A percentile compares a stretch with the other conserved stretches of the same genome.
These are phyloP conservation scores for Tympanopsis confertula DNA, from an alignment of 2,329 filamentous ascomycete genomes.

Conservation along the genomic window DNA sequence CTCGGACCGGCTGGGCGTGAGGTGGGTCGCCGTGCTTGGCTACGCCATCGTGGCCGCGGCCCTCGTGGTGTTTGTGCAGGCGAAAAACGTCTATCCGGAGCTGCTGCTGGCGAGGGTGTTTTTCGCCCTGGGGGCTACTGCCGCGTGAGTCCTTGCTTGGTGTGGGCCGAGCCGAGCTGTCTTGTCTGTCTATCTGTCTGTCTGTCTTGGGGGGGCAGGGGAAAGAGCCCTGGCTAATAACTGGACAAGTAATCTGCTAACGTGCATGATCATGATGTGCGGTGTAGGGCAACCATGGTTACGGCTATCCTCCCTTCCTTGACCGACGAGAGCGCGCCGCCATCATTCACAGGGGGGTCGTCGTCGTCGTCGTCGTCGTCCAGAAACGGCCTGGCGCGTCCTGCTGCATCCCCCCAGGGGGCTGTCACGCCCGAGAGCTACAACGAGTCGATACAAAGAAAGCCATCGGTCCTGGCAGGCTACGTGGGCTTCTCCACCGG, in stretches of 20 bases:
- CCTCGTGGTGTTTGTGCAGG: slow-evolving; percentile 73
- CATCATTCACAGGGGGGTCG: slow-evolving; percentile 9
- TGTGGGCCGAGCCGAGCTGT: slow-evolving; percentile 1
- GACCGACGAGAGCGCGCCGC: slow-evolving; percentile 34
- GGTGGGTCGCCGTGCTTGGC: slow-evolving; percentile 62
- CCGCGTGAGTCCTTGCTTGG: slow-evolving; percentile 41
- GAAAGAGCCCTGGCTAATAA: slow-evolving; percentile 2
- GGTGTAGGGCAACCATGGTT: slow-evolving; percentile 85
- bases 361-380: slow-evolving; percentile 9
- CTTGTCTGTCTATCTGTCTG: background rate
- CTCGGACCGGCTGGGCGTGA: slow-evolving; percentile 66
- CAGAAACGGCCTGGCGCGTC: slow-evolving; percentile 8
- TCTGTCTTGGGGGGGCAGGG: background rate
- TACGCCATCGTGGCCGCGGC: slow-evolving; percentile 72
- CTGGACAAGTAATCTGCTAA: background rate
- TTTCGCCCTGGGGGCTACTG: slow-evolving; percentile 87
- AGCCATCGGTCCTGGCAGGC: slow-evolving; percentile 60
- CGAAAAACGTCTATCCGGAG: slow-evolving; percentile 77
- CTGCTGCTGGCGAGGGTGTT: slow-evolving; percentile 72
- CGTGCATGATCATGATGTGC: background rate
- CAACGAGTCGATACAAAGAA: slow-evolving; percentile 18
- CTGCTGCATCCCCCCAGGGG: slow-evolving; percentile 7
- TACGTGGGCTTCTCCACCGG: slow-evolving; percentile 88
- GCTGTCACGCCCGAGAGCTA: background rate
- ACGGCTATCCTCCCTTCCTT: slow-evolving; percentile 78